These are phyloP conservation scores for Corchorus olitorius DNA, from an alignment of 345 rosid species.

Conservation along the genomic window DNA sequence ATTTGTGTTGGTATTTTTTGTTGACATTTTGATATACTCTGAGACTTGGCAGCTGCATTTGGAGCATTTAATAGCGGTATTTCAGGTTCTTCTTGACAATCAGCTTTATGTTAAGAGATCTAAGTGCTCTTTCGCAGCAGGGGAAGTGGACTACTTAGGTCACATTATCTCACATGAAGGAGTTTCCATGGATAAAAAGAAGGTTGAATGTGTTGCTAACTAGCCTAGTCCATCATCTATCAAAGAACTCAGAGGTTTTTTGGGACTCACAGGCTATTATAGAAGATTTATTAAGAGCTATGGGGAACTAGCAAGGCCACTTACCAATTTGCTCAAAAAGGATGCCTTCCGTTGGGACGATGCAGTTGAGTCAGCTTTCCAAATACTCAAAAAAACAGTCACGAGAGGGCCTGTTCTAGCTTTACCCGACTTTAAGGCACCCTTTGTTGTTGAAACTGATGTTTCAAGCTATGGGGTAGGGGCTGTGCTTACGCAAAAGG, in stretches of 20 bases:
- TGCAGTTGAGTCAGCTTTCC: not conserved
- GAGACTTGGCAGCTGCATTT: fast-evolving
- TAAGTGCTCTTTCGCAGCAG: too few species aligned
- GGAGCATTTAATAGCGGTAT: not conserved
- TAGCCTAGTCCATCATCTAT: too few species aligned
- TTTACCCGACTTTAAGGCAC: not conserved
- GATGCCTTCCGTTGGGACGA: not conserved
- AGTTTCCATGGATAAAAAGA: too few species aligned
- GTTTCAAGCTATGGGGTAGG: not conserved
- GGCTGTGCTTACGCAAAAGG: not conserved
- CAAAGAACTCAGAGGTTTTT: too few species aligned
- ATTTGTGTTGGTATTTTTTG: not conserved
- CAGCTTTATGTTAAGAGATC: not conserved
- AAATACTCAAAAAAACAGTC: not conserved
- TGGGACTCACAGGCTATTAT: too few species aligned
- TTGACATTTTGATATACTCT: not conserved
- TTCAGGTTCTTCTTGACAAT: not conserved
- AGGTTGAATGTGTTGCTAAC: too few species aligned
- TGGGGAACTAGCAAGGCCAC: not conserved
- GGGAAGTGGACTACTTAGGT: too few species aligned
- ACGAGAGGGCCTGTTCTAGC: not conserved
- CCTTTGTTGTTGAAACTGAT: not conserved
- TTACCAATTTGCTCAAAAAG: not conserved
- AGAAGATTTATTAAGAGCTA: too few species aligned
- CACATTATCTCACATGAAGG: too few species aligned